Conservation (phyloP, 2,329 filamentous ascomycete genomes). For the Claviceps paspali region DNA sequence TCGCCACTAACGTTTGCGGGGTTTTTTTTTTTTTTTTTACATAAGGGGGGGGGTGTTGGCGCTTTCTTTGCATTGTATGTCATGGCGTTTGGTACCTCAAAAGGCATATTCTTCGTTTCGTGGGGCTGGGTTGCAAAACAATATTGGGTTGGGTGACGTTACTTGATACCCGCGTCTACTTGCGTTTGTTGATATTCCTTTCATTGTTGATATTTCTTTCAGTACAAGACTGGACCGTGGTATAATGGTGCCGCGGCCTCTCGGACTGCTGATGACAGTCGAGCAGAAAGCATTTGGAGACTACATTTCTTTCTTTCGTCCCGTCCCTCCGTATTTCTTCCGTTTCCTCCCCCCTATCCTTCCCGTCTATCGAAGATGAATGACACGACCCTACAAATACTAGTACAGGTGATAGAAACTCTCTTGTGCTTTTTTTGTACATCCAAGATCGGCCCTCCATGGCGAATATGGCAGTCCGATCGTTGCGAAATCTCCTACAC, state of each 20-base stretch:
- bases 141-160: slow-evolving; percentile 5
- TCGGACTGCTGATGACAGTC: background rate
- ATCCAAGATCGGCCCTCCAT: slow-evolving; percentile 20
- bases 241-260: background rate
- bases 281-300: background rate
- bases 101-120: slow-evolving; percentile 2
- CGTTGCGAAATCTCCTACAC: background rate
- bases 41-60: too few species aligned
- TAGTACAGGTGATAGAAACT: slow-evolving; percentile 18
- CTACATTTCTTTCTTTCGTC: too few species aligned
- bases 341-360: too few species aligned
- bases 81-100: slow-evolving; percentile 10
- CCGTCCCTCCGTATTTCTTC: too few species aligned
- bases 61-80: slow-evolving; percentile 1
- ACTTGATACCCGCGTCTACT: slow-evolving; percentile 22
- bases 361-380: background rate
- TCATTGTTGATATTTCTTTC: slow-evolving; percentile 3
- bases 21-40: too few species aligned
- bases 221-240: background rate
- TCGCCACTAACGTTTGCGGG: slow-evolving; percentile 10
- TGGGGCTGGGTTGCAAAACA: background rate
- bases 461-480: slow-evolving; percentile 13
- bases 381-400: slow-evolving; percentile 14
- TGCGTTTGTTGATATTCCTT: too few species aligned
- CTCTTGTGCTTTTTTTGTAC: slow-evolving; percentile 16